A percentile compares a stretch with the other conserved stretches of the same genome.
These are phyloP conservation scores for Purshia tridentata DNA, from an alignment of 306 rosid species.

Conservation along the genomic window DNA sequence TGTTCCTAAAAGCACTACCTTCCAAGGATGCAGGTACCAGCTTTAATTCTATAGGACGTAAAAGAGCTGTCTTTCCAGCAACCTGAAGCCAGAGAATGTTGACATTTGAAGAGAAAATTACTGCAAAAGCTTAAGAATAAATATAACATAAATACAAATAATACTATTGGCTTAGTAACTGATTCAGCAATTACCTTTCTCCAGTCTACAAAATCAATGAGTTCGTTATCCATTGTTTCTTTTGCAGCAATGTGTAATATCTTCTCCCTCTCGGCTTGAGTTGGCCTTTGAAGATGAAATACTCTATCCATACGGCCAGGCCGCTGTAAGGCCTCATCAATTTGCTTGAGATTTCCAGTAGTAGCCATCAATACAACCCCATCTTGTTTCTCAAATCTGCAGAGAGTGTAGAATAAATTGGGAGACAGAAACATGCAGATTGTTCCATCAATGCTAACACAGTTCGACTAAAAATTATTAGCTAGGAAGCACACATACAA, in stretches of 20 bases:
- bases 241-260: conserved; percentile 74
- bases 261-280: conserved; percentile 87
- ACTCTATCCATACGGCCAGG: conserved; percentile 99
- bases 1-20: conserved; percentile 84
- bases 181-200: conserved; percentile 59
- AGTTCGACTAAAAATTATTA: background rate
- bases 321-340: conserved; percentile 91
- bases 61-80: conserved; percentile 83
- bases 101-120: conserved; percentile 13
- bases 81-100: conserved; percentile 56
- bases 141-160: background rate
- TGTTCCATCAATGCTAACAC: conserved; percentile 4
- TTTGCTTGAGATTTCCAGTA: conserved; percentile 83
- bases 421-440: conserved; percentile 10
- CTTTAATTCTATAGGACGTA: conserved; percentile 87
- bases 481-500: background rate
- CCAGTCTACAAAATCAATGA: conserved; percentile 91
- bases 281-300: conserved; percentile 96
- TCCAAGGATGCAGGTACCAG: conserved; percentile 93
- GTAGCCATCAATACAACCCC: conserved; percentile 99
- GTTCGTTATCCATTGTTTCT: conserved; percentile 86
- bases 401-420: conserved; percentile 18
- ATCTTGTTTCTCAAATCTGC: conserved; percentile 97
- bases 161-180: background rate
- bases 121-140: background rate